Base-by-base conservation (phyloP, 345 rosid species). In the Linum lewisii region DNA sequence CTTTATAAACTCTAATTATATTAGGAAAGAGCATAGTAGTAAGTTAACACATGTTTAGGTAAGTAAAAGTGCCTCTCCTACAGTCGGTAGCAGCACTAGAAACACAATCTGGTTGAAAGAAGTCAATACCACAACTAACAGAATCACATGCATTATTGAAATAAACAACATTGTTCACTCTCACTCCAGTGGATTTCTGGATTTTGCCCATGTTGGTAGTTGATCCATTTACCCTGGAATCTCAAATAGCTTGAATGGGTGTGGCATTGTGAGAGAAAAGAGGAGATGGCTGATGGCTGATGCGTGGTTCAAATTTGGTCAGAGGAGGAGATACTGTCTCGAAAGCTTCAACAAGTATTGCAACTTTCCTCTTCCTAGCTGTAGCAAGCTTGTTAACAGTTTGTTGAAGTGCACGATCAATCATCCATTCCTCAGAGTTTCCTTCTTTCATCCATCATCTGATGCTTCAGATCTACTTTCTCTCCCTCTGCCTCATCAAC, bases 161-260 rank as follows among this genome's bases (percentile, higher is more conserved):
- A 54, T 20, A 20, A 22, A 25, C 18, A 52, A n/a, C 34, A 6
- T 29, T 20, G 57, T 22, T 50, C 51, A 23, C 25, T 49, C 16
- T 15, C 14, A 51, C 66, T 49, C 44, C 34, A 23, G 14, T 16
- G 1, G 38, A 24, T 4, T 2, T 10, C 7, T 10, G 47, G 18
- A 16, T 16, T 11, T 42, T 42, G 15, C 13, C 15, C 47, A 36
- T 60, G 15, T 22, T 25, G 7, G 32, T 22, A 20, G 56, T 54
- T 26, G 37, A 62, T 65, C 51, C 37, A 60, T 67, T 44, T 19
- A 45, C 18, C 61, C 44, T 47, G 19, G 49, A 15, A 37, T 63
- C 42, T 34, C 29, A 32, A 45, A 25, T 37, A 16, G 91, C 84
- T 71, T 92, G 96, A 55, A 86, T 81, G 24, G 80, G 72, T 63